Evolutionary conservation across 148 eudicot genomes (phyloP).

Genomic region (Chenopodium formosanum): DNA sequence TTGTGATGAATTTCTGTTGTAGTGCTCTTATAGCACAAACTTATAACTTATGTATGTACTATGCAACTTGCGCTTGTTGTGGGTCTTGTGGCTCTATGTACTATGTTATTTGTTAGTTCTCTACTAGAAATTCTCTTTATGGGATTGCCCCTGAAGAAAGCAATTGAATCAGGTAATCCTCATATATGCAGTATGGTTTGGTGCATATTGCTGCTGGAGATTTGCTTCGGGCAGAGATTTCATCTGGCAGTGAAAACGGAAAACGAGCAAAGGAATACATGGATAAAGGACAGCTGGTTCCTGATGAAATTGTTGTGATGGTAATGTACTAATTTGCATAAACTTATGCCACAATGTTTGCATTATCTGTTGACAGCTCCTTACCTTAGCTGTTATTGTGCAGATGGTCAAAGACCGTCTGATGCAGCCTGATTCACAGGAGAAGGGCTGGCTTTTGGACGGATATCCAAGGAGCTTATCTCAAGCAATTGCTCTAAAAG

Average conservation of each 20-base stretch:
- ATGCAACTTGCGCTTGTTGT: not conserved
- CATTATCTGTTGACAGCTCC: slow-evolving; percentile 4
- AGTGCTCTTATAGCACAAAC: not conserved
- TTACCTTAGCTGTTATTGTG: slow-evolving; percentile 22
- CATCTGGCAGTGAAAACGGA: slow-evolving; percentile 87
- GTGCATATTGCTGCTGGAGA: slow-evolving; percentile 99
- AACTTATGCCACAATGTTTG: not conserved
- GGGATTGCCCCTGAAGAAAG: slow-evolving; percentile 35
- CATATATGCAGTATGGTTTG: slow-evolving; percentile 83
- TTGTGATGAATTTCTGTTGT: not conserved
- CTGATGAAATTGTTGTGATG: slow-evolving; percentile 91
- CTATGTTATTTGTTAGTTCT: slow-evolving; percentile 4
- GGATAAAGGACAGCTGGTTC: slow-evolving; percentile 96
- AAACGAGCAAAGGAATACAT: slow-evolving; percentile 79
- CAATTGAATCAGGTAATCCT: slow-evolving; percentile 48
- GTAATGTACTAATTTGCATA: slow-evolving; percentile 40
- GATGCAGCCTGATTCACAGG: slow-evolving; percentile 66
- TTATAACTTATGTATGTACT: not conserved
- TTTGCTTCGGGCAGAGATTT: slow-evolving; percentile 79
- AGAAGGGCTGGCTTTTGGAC: slow-evolving; percentile 98
- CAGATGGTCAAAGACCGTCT: slow-evolving; percentile 98
- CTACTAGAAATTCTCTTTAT: slow-evolving; percentile 31
- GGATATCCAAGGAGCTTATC: slow-evolving; percentile 96
- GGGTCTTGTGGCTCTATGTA: not conserved
- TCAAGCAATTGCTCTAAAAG: slow-evolving; percentile 87